Evolutionary conservation across 495 filamentous ascomycete genomes (phyloP).

Genomic region (Daldinia loculata): DNA sequence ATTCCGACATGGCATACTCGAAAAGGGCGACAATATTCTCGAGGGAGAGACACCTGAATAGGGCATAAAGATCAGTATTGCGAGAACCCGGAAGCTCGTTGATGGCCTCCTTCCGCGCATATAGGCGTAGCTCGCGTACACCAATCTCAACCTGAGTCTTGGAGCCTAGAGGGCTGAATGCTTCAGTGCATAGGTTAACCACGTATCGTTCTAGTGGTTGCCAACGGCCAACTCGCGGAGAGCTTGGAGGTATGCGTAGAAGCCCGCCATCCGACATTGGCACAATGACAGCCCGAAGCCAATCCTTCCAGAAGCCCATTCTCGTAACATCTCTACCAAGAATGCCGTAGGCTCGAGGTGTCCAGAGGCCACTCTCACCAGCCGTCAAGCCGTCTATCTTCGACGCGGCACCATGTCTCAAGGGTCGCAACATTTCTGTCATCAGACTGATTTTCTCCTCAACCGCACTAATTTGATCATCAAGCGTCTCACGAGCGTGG

Average conservation of each 20-base stretch:
- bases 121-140: constrained; percentile 88
- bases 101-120: constrained; percentile 88
- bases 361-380: constrained; percentile 96
- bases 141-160: constrained; percentile 95
- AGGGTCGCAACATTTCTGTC: constrained; percentile 92
- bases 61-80: constrained; percentile 89
- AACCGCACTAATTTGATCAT: constrained; percentile 93
- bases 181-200: constrained; percentile 96
- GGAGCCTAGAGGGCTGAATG: constrained; percentile 87
- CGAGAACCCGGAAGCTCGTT: constrained; percentile 95
- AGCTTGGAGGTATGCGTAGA: constrained; percentile 83
- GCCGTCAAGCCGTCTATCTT: constrained; percentile 98
- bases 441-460: constrained; percentile 98
- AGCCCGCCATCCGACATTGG: constrained; percentile 93
- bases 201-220: constrained; percentile 97
- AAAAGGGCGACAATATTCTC: constrained; percentile 91
- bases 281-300: constrained; percentile 89
- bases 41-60: constrained; percentile 88
- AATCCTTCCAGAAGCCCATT: constrained; percentile 98
- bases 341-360: constrained; percentile 91
- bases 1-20: constrained; percentile 92
- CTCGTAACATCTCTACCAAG: constrained; percentile 84
- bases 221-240: constrained; percentile 93
- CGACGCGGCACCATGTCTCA: constrained; percentile 91
- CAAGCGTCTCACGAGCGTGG: constrained; percentile 78